Evolutionary conservation across 495 filamentous ascomycete species (phyloP), one percentile per base, ranked within the genome.

Genomic region (Penicillium herquei): DNA sequence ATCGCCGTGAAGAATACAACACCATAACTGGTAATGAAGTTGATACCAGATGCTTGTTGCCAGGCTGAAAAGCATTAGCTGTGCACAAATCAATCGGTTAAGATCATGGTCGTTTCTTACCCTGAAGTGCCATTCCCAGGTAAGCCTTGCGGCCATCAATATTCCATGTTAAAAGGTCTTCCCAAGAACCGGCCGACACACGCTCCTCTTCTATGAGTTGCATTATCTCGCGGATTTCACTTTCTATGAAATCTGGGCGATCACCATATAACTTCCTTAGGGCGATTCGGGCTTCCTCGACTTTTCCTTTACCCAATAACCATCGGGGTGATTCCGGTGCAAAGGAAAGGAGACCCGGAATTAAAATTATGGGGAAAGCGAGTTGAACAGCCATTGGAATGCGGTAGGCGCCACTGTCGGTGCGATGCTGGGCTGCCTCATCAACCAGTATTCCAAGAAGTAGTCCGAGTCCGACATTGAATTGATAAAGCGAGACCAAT

Each of bases 41-140:
- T 46, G 43, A 46, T 46, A 32, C 43, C 43, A 13, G 43, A 46
- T 1, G 43, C 43, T 46, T 46, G 43, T 46, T 46, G 43, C 43
- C 43, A 46, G 21, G 43, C 43, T 46, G 32, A 5, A 46, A 6
- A 26, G 21, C 13, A 14, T 46, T 13, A 26, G 6, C 30, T 5
- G 10, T 7, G 11, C 11, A 46, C 14, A 44, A 26, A 26, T 26
- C 21, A 26, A 26, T 26, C 21, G 21, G 21, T 26, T 26, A 4
- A 26, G 1, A 26, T 26, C 1, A 26, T 26, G 21, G 21, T 26
- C 21, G 4, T 13, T 46, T 14, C 43, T 32, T 31, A 46, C 43
- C 43, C 31, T 46, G 43, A 18, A 46, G 13, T 30, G 43, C 43
- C 43, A 46, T 46, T 0, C 43, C 43, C 12, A 46, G 43, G 14